Percentiles rank a stretch among this genome's conserved stretches.
These are phyloP conservation scores for Penicillium griseofulvum DNA, from an alignment of 2,329 filamentous ascomycete species.

Conservation along the genomic window DNA sequence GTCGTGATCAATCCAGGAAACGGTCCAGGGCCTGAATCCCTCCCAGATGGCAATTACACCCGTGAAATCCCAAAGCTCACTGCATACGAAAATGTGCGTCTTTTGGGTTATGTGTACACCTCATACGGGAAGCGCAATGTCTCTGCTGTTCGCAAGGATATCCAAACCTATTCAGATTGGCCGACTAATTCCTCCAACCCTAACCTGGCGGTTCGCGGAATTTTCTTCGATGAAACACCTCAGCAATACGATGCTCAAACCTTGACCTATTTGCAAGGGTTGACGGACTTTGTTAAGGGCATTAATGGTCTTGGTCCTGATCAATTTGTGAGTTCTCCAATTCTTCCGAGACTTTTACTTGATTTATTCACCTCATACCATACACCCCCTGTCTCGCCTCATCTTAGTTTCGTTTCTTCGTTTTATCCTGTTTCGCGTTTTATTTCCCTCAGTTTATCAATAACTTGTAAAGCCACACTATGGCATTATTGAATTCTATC, in stretches of 20 bases:
- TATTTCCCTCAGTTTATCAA: not conserved
- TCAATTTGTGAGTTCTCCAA: conserved; percentile 36
- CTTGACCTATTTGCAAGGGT: conserved; percentile 34
- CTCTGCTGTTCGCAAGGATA: conserved; percentile 43
- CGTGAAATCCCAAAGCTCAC: conserved; percentile 43
- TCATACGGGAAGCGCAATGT: conserved; percentile 47
- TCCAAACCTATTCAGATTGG: conserved; percentile 49
- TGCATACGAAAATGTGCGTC: conserved; percentile 47
- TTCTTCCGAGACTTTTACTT: conserved; percentile 3
- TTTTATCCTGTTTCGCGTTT: not conserved
- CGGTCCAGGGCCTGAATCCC: conserved; percentile 45
- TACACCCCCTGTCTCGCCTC: conserved; percentile 4
- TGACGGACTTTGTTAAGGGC: conserved; percentile 33
- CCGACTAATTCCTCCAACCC: conserved; percentile 34
- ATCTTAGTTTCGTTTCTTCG: conserved; percentile 3
- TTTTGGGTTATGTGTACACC: conserved; percentile 52
- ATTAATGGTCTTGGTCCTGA: conserved; percentile 35
- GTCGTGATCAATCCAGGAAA: conserved; percentile 50
- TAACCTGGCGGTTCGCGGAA: conserved; percentile 45
- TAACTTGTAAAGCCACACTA: not conserved
- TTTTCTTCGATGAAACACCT: conserved; percentile 52
- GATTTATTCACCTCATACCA: not conserved
- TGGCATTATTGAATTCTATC: not conserved
- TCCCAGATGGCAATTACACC: conserved; percentile 47
- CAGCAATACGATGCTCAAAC: conserved; percentile 33